Base-by-base conservation (phyloP, 306 rosid genomes). In the Gastrolobium bilobum region DNA sequence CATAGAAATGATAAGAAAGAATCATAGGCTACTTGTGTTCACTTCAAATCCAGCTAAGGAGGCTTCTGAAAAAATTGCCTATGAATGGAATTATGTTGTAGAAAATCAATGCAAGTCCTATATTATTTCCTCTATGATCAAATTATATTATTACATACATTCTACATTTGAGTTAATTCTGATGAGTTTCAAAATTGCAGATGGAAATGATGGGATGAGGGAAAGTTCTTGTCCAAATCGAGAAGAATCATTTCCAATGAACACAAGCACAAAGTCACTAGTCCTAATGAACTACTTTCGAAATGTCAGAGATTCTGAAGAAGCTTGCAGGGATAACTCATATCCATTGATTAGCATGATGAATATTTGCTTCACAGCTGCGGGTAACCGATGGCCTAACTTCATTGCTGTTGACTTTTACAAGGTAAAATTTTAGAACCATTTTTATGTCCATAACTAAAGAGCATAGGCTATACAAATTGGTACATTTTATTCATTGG, bases 171-270 rank as follows among this genome's bases (percentile, higher is more conserved):
- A 40, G 13, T 5, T 10, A 6, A 40, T 73, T 57, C 51, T 60
- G 50, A 48, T 5, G 6, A 13, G 47, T 68, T 43, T 0, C 6
- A 2, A 56, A 54, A 85, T 59, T 37, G 29, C 79, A 92, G 96
- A 89, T 88, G 97, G 97, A 73, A 39, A 84, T 73, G 86, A 54
- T 15, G 97, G 96, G 62, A 85, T 85, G 90, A 65, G 40, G n/a
- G 50, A 78, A 57, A 84, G 84, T 66, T 84, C 83, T 10, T 89
- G 96, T 84, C 84, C 88, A 31, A 84, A 86, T 75, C 85, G 96
- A 47, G 83, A 43, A 31, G 94, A 90, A 70, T 92, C 96, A 14
- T 77, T 81, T 51, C 77, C 97, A 20, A 57, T 91, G 94, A 57
- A 79, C 82, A 86, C 94, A 58, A 44, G 46, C 20, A 43, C 90